phyloP scores from a whole-genome alignment of 192 early-diverging fungal species.

The Podila minutissima region DNA sequence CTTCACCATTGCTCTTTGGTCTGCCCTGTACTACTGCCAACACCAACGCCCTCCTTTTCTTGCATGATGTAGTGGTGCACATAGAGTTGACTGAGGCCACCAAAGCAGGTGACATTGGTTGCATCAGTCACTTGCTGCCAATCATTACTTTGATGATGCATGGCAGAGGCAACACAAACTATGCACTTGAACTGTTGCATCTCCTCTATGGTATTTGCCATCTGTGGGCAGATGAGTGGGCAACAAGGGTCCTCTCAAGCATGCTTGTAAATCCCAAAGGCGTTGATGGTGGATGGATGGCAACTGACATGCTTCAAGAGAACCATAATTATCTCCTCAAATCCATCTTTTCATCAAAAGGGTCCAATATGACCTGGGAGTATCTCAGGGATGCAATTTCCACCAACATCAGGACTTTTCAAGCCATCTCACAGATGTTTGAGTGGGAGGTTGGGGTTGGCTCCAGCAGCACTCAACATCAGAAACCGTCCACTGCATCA shows the following conservation, averaged over 20 bases:
- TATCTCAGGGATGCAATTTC: constrained; percentile 18
- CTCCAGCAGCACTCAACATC: constrained; percentile 3
- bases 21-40: constrained; percentile 7
- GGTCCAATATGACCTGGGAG: constrained; percentile 29
- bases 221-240: constrained; percentile 14
- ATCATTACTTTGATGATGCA: constrained; percentile 35
- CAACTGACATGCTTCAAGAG: constrained; percentile 28
- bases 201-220: constrained; percentile 18
- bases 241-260: background rate
- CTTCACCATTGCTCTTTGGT: constrained; percentile 13
- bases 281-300: constrained; percentile 17
- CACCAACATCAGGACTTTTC: constrained; percentile 31
- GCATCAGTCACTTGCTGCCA: constrained; percentile 3
- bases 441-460: constrained; percentile 17
- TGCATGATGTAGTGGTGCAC: constrained; percentile 12
- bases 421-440: constrained; percentile 17
- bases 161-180: constrained; percentile 27
- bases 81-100: constrained; percentile 12
- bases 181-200: constrained; percentile 14
- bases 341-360: constrained; percentile 22
- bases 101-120: constrained; percentile 25
- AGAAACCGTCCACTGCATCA: background rate
- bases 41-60: constrained; percentile 13
- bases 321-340: constrained; percentile 29
- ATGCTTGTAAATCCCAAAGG: constrained; percentile 30